A percentile compares a stretch with the other conserved stretches of the same genome.
Conservation (phyloP, 805 yeast species). For the Ogataea henricii region DNA sequence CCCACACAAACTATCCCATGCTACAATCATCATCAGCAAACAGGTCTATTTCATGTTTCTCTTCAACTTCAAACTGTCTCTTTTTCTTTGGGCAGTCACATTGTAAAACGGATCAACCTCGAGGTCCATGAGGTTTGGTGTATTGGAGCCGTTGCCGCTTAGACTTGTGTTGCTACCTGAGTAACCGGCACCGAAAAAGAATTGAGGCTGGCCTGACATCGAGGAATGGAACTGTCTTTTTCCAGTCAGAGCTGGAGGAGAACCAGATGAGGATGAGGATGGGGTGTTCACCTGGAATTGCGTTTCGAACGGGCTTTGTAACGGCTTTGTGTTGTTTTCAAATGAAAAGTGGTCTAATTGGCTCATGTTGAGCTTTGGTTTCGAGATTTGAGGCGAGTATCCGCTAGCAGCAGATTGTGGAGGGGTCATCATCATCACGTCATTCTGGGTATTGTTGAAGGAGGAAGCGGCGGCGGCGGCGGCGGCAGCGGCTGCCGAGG, state of each 20-base stretch:
- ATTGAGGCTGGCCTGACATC: slow-evolving; percentile 5
- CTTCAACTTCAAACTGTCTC: slow-evolving; percentile 53
- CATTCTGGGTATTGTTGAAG: slow-evolving; percentile 13
- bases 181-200: slow-evolving; percentile 5
- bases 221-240: background rate
- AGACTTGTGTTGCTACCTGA: background rate
- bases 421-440: slow-evolving; percentile 22
- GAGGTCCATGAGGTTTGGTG: slow-evolving; percentile 18
- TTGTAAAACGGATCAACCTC: slow-evolving; percentile 39
- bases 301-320: slow-evolving; percentile 31
- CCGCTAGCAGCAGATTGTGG: slow-evolving; percentile 23
- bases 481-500: slow-evolving; percentile 12
- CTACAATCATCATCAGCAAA: background rate
- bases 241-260: background rate
- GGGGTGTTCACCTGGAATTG: slow-evolving; percentile 16
- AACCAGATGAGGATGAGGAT: background rate
- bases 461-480: slow-evolving; percentile 5
- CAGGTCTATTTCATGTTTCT: slow-evolving; percentile 35
- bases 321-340: slow-evolving; percentile 20
- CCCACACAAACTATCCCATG: background rate
- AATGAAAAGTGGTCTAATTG: slow-evolving; percentile 25
- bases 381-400: slow-evolving; percentile 12
- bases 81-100: slow-evolving; percentile 51
- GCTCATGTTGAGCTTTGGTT: slow-evolving; percentile 14
- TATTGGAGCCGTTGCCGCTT: background rate